Evolutionary conservation across 202 grass and related monocot species (phyloP).

Genomic region (Hordeum pubiflorum): DNA sequence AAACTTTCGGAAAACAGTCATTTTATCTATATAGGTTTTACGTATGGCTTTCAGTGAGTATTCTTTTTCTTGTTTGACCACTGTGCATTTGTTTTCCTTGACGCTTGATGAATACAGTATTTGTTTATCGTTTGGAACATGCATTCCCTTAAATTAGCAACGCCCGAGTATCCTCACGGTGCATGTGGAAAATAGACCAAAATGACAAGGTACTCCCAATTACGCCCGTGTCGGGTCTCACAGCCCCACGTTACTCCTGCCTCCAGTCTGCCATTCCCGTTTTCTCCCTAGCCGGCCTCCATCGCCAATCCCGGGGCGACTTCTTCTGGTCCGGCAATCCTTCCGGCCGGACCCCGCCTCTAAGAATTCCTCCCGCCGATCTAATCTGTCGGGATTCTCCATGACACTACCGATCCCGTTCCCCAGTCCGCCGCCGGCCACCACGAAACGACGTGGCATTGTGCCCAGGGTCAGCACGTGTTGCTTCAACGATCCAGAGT

Average conservation of each 20-base stretch:
- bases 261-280: not conserved
- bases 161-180: not conserved
- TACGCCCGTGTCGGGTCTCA: not conserved
- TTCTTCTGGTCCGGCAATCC: not conserved
- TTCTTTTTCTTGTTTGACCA: not conserved
- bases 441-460: not conserved
- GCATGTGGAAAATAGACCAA: not conserved
- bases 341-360: not conserved
- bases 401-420: not conserved
- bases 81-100: not conserved
- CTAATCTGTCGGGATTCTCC: not conserved
- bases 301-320: not conserved
- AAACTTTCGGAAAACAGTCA: too few species aligned
- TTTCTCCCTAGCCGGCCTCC: not conserved
- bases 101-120: not conserved
- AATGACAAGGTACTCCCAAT: not conserved
- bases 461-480: not conserved
- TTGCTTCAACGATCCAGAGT: conserved; percentile 7
- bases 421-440: not conserved
- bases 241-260: not conserved
- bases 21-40: too few species aligned
- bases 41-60: not conserved
- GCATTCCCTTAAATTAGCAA: not conserved
- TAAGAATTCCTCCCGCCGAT: not conserved
- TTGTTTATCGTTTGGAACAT: not conserved